These are phyloP conservation scores for Plasmodium billcollinsi DNA, from an alignment of 169 alveolate genomes.

Conservation along the genomic window DNA sequence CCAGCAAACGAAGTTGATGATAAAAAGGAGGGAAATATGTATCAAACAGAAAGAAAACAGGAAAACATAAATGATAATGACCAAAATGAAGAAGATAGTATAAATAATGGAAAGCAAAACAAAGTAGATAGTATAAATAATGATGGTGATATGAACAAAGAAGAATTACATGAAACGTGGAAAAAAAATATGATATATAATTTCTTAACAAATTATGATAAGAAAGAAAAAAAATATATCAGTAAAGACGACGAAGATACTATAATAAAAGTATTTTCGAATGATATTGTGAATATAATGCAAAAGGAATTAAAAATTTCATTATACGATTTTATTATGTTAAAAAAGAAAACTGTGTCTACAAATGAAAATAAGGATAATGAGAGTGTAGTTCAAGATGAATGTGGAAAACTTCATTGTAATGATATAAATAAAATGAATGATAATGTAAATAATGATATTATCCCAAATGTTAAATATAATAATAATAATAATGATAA, in stretches of 20 bases:
- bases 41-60: not conserved
- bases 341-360: too few species aligned
- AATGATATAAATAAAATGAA: not conserved
- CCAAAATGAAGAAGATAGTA: not conserved
- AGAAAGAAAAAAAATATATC: not conserved
- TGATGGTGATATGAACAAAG: not conserved
- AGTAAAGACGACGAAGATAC: not conserved
- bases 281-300: conserved; percentile 8
- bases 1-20: not conserved
- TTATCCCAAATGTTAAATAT: not conserved
- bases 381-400: too few species aligned
- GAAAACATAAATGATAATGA: not conserved
- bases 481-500: too few species aligned
- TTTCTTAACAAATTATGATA: not conserved
- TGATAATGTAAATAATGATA: conserved; percentile 14
- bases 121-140: not conserved
- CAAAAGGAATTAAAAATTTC: conserved; percentile 21
- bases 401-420: too few species aligned
- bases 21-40: not conserved
- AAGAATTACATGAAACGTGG: not conserved
- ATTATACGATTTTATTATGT: too few species aligned
- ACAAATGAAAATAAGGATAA: too few species aligned
- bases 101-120: not conserved
- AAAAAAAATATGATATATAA: not conserved
- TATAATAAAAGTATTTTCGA: conserved; percentile 2